Base-by-base conservation (phyloP, 345 rosid species). In the Linum tenue region DNA sequence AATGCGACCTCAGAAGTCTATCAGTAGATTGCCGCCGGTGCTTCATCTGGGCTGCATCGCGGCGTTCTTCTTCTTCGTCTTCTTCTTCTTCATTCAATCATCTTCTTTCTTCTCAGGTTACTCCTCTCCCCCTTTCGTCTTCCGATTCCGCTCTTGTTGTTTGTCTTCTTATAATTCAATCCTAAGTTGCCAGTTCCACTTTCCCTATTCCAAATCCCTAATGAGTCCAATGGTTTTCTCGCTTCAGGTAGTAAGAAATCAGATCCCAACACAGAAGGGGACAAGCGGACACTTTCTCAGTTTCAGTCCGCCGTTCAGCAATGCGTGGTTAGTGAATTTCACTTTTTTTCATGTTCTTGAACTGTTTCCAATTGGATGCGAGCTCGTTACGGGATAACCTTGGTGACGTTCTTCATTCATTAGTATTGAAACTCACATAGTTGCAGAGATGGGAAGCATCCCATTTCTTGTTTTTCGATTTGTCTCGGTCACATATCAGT, bases 241-340 rank as follows among this genome's bases (percentile, higher is more conserved):
- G 70, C 67, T 58, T 63, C 86, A 90, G 95, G 79, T 50, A 48
- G 53, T 67, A 73, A 50, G 62, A 79, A 56, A 48, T 14, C 77
- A 59, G 67, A 73, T 79, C 74, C 81, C 64, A 68, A 71, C 51
- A 69, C 73, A 3, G 80, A 71, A 71, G 82, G 14, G 53, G 53
- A 86, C 67, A 68, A 81, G 16, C 67, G 62, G 69, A 77, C 78
- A 67, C 79, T 94, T 35, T 82, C 86, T 16, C 72, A 79, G 63
- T 88, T 90, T 66, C 97, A 88, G 74, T 83, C 86, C 74, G 69
- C 59, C 66, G 79, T 94, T 74, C 84, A 84, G 60, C 97, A 84
- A 81, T 90, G 96, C 80, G 96, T 90, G 91, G 97, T 92, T 69
- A 69, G 96, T 65, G 36, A 57, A 14, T 56, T 36, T 48, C 43